Evolutionary conservation across 225 moss, liverwort and hornwort genomes (phyloP).

Genomic region (Thuidium tamariscinum): DNA sequence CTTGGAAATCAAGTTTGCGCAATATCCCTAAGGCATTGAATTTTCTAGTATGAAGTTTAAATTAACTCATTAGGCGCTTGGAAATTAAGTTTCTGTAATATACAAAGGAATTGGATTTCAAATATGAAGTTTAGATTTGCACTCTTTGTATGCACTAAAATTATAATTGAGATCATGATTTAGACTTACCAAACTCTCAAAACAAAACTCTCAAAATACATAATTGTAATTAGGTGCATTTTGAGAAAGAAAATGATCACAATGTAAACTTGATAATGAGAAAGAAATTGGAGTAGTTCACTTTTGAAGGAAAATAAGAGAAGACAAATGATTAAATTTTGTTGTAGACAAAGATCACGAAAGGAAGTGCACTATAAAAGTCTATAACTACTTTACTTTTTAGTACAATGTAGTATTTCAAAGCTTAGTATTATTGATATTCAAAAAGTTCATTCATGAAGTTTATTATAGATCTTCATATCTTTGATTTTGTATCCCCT

Average conservation of each 20-base stretch:
- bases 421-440: neutral
- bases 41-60: neutral
- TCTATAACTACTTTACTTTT: too few species aligned
- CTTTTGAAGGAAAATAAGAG: neutral
- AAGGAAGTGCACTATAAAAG: neutral
- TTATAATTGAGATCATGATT: neutral
- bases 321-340: neutral
- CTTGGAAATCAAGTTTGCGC: neutral
- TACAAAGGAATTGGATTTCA: too few species aligned
- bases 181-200: neutral
- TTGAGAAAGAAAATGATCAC: neutral
- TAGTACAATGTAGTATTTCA: neutral
- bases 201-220: neutral
- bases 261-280: neutral
- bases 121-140: too few species aligned
- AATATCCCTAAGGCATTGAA: neutral
- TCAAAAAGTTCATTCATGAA: neutral
- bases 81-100: too few species aligned
- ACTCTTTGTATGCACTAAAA: too few species aligned
- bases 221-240: neutral
- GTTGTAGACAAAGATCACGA: rapidly evolving
- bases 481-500: too few species aligned
- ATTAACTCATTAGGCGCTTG: too few species aligned
- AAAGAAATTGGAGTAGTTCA: neutral
- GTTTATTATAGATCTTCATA: neutral